Conservation (phyloP, 2,329 filamentous ascomycete genomes). For the Calonectria crousiana region DNA sequence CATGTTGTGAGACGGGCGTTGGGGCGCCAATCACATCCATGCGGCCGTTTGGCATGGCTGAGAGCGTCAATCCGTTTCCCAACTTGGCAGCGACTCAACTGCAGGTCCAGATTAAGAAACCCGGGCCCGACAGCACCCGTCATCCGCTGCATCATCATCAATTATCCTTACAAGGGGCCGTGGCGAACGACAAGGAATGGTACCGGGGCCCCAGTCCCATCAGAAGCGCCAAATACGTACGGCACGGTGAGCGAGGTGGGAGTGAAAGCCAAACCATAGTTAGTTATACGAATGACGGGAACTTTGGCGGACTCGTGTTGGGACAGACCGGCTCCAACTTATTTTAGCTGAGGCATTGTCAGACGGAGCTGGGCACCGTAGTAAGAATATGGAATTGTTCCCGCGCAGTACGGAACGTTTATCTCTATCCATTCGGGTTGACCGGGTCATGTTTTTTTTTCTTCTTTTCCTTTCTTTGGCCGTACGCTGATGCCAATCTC, state of each 20-base stretch:
- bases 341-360: conserved; percentile 4
- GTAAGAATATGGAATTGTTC: conserved; percentile 4
- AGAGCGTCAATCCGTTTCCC: conserved; percentile 21
- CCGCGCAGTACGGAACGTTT: conserved; percentile 36
- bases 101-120: conserved; percentile 34
- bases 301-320: conserved; percentile 11
- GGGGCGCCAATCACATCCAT: conserved; percentile 16
- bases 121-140: conserved; percentile 43
- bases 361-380: background rate
- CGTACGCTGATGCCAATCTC: background rate
- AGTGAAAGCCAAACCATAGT: background rate
- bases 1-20: conserved; percentile 15
- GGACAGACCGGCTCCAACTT: conserved; percentile 6
- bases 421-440: conserved; percentile 22
- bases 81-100: conserved; percentile 22
- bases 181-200: conserved; percentile 17
- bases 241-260: conserved; percentile 16
- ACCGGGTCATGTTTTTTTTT: conserved; percentile 15
- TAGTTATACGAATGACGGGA: conserved; percentile 3
- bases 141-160: conserved; percentile 36
- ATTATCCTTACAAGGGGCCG: conserved; percentile 27
- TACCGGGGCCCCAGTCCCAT: conserved; percentile 15
- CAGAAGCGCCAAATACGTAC: conserved; percentile 12
- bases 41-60: conserved; percentile 6
- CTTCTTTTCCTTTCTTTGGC: background rate